A percentile compares a stretch with the other conserved stretches of the same genome.
These are phyloP conservation scores for Elymus sibiricus DNA, from an alignment of 176 grass and related monocot genomes.

Conservation along the genomic window DNA sequence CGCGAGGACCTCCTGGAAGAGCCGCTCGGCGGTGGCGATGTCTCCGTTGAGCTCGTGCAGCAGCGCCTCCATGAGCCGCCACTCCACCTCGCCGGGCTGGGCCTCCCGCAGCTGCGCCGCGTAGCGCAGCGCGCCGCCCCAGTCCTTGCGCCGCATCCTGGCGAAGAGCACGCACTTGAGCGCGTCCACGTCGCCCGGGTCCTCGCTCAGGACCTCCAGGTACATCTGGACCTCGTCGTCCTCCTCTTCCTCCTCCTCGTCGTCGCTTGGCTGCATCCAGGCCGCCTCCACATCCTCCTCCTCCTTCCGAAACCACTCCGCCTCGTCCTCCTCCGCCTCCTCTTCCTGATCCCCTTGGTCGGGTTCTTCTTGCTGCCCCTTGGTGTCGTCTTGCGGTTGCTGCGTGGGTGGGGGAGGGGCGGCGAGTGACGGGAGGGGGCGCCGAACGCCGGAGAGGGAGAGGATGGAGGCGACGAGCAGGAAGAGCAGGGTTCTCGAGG, in stretches of 20 bases:
- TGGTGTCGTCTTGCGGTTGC: not conserved
- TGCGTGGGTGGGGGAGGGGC: not conserved
- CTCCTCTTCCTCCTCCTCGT: conserved; percentile 19
- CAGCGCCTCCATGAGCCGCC: conserved; percentile 71
- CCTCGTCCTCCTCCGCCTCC: not conserved
- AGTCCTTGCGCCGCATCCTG: conserved; percentile 63
- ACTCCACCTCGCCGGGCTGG: conserved; percentile 71
- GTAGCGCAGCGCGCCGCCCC: conserved; percentile 54
- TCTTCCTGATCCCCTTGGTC: not conserved
- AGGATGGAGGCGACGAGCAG: conserved; percentile 31
- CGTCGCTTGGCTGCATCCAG: conserved; percentile 9
- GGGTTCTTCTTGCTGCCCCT: conserved; percentile 24
- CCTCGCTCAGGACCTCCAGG: conserved; percentile 45
- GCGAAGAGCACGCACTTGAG: conserved; percentile 77
- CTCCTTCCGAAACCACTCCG: conserved; percentile 17
- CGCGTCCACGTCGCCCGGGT: conserved; percentile 55
- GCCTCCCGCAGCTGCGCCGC: conserved; percentile 47
- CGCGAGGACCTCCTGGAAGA: conserved; percentile 66
- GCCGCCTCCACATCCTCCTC: conserved; percentile 18
- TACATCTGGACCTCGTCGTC: conserved; percentile 62
- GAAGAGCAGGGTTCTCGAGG: conserved; percentile 33
- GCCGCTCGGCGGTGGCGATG: conserved; percentile 54
- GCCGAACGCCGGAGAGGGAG: conserved; percentile 25
- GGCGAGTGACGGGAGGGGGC: conserved; percentile 14
- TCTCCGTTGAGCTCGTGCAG: conserved; percentile 69